Conservation (phyloP, 2,329 filamentous ascomycete genomes). For the Scedosporium aurantiacum region DNA sequence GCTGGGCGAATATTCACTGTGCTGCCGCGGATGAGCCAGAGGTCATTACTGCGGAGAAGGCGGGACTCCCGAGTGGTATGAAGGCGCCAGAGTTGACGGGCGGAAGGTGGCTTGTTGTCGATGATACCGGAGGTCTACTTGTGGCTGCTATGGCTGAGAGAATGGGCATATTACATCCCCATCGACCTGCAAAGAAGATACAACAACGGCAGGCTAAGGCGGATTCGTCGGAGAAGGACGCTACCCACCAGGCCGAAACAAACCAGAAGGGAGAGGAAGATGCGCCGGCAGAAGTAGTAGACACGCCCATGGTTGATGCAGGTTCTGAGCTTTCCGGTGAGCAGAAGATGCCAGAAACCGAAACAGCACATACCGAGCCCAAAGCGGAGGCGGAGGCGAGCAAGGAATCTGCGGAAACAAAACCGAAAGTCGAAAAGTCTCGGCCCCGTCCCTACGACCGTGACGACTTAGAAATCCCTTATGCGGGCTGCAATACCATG, state of each 20-base stretch:
- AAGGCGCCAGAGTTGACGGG: conserved; percentile 14
- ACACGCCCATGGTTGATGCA: not conserved
- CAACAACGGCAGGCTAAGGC: not conserved
- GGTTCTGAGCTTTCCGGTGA: not conserved
- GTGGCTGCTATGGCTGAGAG: conserved; percentile 78
- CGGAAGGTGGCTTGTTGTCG: conserved; percentile 66
- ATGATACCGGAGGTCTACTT: conserved; percentile 76
- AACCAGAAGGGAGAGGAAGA: not conserved
- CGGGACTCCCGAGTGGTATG: conserved; percentile 5
- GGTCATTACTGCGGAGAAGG: conserved; percentile 12
- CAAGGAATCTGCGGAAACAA: conserved; percentile 14
- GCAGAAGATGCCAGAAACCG: not conserved
- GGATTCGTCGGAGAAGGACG: not conserved
- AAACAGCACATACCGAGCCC: not conserved
- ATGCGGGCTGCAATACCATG: conserved; percentile 60
- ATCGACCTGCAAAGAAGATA: conserved; percentile 15
- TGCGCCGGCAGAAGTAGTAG: not conserved
- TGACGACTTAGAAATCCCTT: conserved; percentile 52
- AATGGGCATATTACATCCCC: conserved; percentile 64
- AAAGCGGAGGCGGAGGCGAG: conserved; percentile 7
- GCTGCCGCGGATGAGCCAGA: conserved; percentile 32
- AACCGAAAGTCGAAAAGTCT: conserved; percentile 15
- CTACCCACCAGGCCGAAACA: not conserved
- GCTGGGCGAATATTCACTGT: conserved; percentile 84
- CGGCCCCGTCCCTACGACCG: conserved; percentile 11